Percentiles rank a stretch among this genome's conserved stretches.
phyloP scores from a whole-genome alignment of 2,329 filamentous ascomycete genomes.

The Didymella arachidicola region DNA sequence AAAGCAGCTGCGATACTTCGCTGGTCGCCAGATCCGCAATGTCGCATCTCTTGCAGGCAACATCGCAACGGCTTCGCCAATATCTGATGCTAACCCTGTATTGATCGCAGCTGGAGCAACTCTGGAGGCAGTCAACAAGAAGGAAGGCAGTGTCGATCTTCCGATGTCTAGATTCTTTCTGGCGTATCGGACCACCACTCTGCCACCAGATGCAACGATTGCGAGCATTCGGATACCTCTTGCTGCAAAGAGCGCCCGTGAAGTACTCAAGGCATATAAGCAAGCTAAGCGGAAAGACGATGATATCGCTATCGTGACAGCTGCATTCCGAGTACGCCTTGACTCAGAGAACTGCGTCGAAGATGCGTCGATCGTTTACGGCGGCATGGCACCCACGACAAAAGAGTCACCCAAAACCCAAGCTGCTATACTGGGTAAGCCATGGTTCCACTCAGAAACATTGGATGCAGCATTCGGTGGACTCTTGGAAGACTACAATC shows the following conservation, averaged over 20 bases:
- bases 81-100: constrained; percentile 92
- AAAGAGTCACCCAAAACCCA: constrained; percentile 79
- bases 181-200: constrained; percentile 82
- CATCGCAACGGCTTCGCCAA: constrained; percentile 89
- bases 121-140: constrained; percentile 77
- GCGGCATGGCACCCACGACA: constrained; percentile 91
- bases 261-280: constrained; percentile 89
- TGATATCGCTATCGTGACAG: constrained; percentile 95
- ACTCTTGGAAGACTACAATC: constrained; percentile 81
- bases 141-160: constrained; percentile 61
- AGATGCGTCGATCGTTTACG: constrained; percentile 82
- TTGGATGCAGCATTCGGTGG: constrained; percentile 86
- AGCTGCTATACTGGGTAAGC: constrained; percentile 75
- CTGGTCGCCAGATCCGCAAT: constrained; percentile 91
- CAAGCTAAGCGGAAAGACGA: constrained; percentile 96
- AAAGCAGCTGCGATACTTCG: constrained; percentile 95
- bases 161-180: constrained; percentile 90
- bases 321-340: constrained; percentile 77
- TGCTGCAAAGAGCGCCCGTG: constrained; percentile 68
- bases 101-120: constrained; percentile 84
- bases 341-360: constrained; percentile 72
- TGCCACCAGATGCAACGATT: constrained; percentile 81
- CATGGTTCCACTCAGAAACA: constrained; percentile 78
- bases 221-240: constrained; percentile 82
- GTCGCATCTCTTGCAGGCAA: constrained; percentile 95